Evolutionary conservation across 2,329 filamentous ascomycete genomes (phyloP).

Genomic region (Talaromyces sp.): DNA sequence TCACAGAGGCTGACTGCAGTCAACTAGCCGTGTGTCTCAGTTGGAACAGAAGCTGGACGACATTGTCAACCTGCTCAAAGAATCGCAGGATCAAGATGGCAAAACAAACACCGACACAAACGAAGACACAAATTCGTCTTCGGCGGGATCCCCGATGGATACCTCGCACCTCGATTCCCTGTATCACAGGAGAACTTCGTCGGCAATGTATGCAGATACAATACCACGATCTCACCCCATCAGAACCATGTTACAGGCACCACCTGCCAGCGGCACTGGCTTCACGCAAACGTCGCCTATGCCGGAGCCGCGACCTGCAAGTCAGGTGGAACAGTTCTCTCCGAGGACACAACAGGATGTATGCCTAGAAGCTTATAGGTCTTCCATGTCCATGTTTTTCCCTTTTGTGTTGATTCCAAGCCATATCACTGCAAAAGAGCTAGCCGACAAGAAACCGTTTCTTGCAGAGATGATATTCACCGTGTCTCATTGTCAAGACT

Average conservation of each 20-base stretch:
- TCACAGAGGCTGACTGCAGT: not conserved
- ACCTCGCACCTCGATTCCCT: not conserved
- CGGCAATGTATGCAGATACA: not conserved
- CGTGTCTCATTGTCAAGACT: constrained; percentile 19
- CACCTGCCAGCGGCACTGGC: not conserved
- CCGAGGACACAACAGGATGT: constrained; percentile 1
- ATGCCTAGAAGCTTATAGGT: not conserved
- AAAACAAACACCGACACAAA: not conserved
- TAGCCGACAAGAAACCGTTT: constrained; percentile 21
- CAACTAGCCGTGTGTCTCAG: constrained; percentile 10
- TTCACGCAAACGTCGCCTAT: not conserved
- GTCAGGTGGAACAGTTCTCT: not conserved
- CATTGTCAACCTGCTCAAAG: constrained; percentile 8
- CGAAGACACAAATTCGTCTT: not conserved
- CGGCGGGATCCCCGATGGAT: not conserved
- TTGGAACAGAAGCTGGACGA: constrained; percentile 11
- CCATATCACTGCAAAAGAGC: constrained; percentile 1
- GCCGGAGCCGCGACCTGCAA: not conserved
- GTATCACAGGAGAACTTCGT: not conserved
- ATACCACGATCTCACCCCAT: not conserved
- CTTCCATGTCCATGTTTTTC: constrained; percentile 5
- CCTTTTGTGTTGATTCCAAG: constrained; percentile 9
- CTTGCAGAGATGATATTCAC: constrained; percentile 25
- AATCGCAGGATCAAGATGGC: constrained; percentile 4
- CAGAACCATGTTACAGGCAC: not conserved